Base-by-base conservation (phyloP, 805 yeast species). In the Candida mattraensis region DNA sequence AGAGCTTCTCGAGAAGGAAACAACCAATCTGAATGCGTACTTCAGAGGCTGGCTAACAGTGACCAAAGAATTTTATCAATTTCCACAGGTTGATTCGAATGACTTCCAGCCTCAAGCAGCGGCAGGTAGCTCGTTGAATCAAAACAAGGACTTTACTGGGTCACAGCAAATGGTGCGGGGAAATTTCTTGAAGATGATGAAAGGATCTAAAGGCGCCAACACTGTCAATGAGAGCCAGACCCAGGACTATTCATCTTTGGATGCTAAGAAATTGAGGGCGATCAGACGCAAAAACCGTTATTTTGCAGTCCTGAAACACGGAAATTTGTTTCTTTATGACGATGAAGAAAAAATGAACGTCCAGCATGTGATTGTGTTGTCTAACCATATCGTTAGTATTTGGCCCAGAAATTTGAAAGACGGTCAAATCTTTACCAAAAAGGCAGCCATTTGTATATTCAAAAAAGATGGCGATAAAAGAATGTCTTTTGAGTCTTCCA, bases 351-450 rank as follows among this genome's bases (percentile, higher is more conserved):
- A 77, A 54, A 72, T 69, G 52, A 78, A 79, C 56, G 81, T 84
- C 13, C 77, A 76, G 44, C 89, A 87, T 59, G 95, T 85, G 7
- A 77, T 93, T 40, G 87, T 85, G 2, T 59, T 93, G 15, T 74
- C 83, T 5, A 75, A 81, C 48, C 77, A 78, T 47, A 67, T 87
- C 22, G 83, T 88, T 1, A 66, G 85, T 1, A 63, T 89, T 6
- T 93, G 97, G 96, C 99, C 99, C 1, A 74, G 89, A 23, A 63
- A 68, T 31, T 58, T 82, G 23, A 66, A 70, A 3, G 98, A 91
- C 54, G 87, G 80, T 8, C 83, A 84, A 50, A 60, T 93, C 18
- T 93, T 88, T 58, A 78, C 91, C 11, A 85, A 84, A 48, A 75
- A 80, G 50, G 74, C 86, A 19, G 86, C 96, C 13, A 80, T 93